Evolutionary conservation across 768 basidiomycete species (phyloP).

Genomic region (Chlorophyllum brunneum): DNA sequence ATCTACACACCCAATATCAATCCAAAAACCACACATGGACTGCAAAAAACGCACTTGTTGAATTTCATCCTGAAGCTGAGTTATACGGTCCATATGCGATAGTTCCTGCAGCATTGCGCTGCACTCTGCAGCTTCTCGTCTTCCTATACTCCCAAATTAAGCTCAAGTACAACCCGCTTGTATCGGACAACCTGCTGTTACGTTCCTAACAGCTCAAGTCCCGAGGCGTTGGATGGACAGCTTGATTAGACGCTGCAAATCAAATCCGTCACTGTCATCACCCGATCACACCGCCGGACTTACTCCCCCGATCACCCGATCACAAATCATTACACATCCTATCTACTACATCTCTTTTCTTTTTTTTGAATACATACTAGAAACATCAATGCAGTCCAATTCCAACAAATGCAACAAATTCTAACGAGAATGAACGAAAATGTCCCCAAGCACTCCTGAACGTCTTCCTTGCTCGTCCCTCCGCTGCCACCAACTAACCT

Average conservation of each 20-base stretch:
- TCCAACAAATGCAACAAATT: background rate
- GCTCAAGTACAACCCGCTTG: background rate
- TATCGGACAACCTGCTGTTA: background rate
- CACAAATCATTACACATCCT: background rate
- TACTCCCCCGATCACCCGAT: background rate
- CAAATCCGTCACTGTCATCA: background rate
- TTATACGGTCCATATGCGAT: constrained; percentile 94
- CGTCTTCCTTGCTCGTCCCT: background rate
- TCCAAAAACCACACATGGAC: background rate
- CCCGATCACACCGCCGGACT: background rate
- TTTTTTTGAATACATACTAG: too few species aligned
- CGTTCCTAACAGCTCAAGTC: background rate
- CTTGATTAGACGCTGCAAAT: background rate
- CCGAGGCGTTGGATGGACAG: background rate
- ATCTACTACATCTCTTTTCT: background rate
- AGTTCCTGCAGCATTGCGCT: constrained; percentile 90
- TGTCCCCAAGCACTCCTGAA: background rate
- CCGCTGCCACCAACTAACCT: background rate
- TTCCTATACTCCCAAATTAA: background rate
- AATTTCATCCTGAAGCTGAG: constrained; percentile 92
- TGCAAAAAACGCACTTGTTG: constrained; percentile 56
- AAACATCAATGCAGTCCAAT: too few species aligned
- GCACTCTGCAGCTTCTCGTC: constrained; percentile 20
- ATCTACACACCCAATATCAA: constrained; percentile 44
- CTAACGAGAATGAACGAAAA: background rate